Base-by-base conservation (phyloP, 202 grass and related monocot genomes). In the Setaria italica region DNA sequence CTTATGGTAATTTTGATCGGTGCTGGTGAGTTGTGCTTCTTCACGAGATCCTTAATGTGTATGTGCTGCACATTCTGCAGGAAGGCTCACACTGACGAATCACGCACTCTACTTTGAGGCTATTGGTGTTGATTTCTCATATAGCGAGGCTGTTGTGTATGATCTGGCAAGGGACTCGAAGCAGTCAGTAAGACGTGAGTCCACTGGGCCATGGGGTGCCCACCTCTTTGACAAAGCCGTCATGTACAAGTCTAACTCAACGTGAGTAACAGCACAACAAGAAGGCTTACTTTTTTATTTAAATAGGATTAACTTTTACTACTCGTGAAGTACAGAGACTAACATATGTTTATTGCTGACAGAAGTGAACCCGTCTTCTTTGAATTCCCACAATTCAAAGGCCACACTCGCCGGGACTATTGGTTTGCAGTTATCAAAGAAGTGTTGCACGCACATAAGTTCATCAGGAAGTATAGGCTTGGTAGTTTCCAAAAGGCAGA, bases 191-290 rank as follows among this genome's bases (percentile, higher is more conserved):
- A 99, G 92, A 67, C 91, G 96, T 54, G 93, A 99, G 86, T 94
- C 82, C 62, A 95, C 90, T 50, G 96, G 96, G 0, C 96, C 96
- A 9, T 98, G 93, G 91, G 96, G 96, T 1, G 96, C 96, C 37
- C 96, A 86, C 48, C 93, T 99, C n/a, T 99, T 99, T 79, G 95
- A 98, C 79, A 98, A 98, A 58, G 95, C 93, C 1, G 88, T 95
- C 62, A 95, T 98, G 93, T 98, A 95, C 74, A 95, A 94, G 74
- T 95, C 96, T 53, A 95, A 82, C 82, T 69, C 90, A 25, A 82
- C 87, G 96, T 99, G 88, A 99, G 96, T 90, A 75, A 17, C 70
- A 17, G 17, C 32, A 19, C 29, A 19, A 34, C 25, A 2, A 32
- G 25, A 63, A 33, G 11, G 4, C 11, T 33, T 63, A 13, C 11